Percentiles rank a stretch among this genome's conserved stretches.
phyloP scores from a whole-genome alignment of 768 basidiomycete genomes.

The Pulveroboletus frians region DNA sequence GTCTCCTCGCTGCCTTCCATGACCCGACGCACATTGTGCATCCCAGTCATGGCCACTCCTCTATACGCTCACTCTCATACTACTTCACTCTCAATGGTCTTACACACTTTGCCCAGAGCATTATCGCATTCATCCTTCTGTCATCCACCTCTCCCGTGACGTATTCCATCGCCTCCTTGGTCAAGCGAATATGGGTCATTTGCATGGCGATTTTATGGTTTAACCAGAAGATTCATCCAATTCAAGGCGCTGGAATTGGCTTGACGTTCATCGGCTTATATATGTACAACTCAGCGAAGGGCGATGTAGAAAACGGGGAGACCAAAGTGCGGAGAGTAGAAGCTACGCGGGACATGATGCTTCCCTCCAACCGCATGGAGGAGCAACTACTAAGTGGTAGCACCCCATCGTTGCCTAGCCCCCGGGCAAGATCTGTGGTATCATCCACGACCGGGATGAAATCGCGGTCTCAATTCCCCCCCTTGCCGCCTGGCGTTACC shows the following conservation, averaged over 20 bases:
- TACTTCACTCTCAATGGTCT: conserved; percentile 93
- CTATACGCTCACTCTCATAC: conserved; percentile 62
- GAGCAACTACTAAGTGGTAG: conserved; percentile 43
- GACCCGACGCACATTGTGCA: conserved; percentile 41
- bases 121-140: conserved; percentile 95
- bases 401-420: conserved; percentile 24
- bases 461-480: conserved; percentile 13
- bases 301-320: conserved; percentile 90
- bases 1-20: conserved; percentile 46
- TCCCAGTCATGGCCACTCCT: conserved; percentile 40
- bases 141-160: conserved; percentile 96
- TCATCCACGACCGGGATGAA: conserved; percentile 26
- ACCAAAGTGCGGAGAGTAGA: conserved; percentile 77
- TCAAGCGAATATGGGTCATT: conserved; percentile 97
- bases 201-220: conserved; percentile 98
- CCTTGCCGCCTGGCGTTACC: conserved; percentile 1
- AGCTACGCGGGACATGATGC: conserved; percentile 59
- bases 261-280: conserved; percentile 88
- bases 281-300: conserved; percentile 94
- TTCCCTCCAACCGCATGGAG: conserved; percentile 67
- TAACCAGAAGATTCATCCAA: conserved; percentile 72
- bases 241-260: conserved; percentile 87
- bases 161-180: conserved; percentile 95
- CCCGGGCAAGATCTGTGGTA: background rate
- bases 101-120: conserved; percentile 94